These are phyloP conservation scores for Dendrothele bispora DNA, from an alignment of 768 basidiomycete species.

Conservation along the genomic window DNA sequence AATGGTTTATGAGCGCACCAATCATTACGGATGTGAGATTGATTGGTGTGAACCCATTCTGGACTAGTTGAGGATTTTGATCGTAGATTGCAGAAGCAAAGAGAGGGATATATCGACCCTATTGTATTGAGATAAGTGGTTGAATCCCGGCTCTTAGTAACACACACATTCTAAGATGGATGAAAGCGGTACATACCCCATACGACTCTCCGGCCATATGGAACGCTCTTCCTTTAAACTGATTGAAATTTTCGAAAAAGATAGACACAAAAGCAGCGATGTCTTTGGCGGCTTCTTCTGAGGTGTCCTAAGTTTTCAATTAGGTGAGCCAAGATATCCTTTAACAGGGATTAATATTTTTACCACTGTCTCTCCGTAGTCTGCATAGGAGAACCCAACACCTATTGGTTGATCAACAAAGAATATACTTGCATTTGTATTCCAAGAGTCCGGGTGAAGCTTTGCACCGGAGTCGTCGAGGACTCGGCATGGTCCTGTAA, in stretches of 20 bases:
- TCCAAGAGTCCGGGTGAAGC: conserved; percentile 48
- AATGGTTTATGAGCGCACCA: conserved; percentile 21
- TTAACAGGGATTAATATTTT: no score
- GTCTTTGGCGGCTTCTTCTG: conserved; percentile 52
- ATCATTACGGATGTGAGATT: conserved; percentile 55
- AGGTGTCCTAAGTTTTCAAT: conserved; percentile 50
- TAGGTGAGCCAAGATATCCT: no score
- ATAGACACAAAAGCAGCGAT: conserved; percentile 55
- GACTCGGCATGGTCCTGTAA: conserved; percentile 57
- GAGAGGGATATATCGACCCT: conserved; percentile 50
- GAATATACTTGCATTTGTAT: conserved; percentile 42
- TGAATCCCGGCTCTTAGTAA: no score
- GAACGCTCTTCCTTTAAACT: conserved; percentile 48
- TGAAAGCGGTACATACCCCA: conserved; percentile 34
- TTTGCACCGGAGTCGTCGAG: conserved; percentile 36
- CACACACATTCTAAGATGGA: no score
- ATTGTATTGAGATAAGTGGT: not conserved
- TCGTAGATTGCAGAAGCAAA: conserved; percentile 62
- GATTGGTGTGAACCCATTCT: conserved; percentile 42
- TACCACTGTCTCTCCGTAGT: conserved; percentile 44
- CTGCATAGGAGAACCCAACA: conserved; percentile 42
- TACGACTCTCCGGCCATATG: conserved; percentile 71
- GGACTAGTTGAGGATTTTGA: conserved; percentile 42
- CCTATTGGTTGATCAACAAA: conserved; percentile 43
- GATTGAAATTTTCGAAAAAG: conserved; percentile 53